A percentile compares a stretch with the other conserved stretches of the same genome.
phyloP scores from a whole-genome alignment of 805 yeast species.

The Candida patagonica region DNA sequence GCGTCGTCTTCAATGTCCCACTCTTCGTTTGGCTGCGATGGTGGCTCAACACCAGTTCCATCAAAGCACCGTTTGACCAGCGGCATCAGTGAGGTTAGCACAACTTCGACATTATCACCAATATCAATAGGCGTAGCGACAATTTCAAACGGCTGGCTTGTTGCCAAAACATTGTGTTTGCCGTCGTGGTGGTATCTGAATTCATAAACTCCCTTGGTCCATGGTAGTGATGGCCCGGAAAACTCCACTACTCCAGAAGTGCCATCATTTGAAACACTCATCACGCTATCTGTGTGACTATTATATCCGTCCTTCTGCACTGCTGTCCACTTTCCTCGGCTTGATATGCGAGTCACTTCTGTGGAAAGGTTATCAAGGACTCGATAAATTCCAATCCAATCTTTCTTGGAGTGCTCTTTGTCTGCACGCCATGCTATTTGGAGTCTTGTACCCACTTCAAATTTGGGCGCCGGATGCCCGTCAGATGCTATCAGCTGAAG shows the following conservation, averaged over 20 bases:
- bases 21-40: conserved; percentile 15
- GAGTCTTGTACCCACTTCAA: conserved; percentile 41
- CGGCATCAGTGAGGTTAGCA: conserved; percentile 26
- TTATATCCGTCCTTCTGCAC: conserved; percentile 29
- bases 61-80: conserved; percentile 17
- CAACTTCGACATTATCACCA: conserved; percentile 21
- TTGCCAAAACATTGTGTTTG: conserved; percentile 59
- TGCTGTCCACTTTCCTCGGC: conserved; percentile 59
- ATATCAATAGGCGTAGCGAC: conserved; percentile 11
- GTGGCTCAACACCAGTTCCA: conserved; percentile 15
- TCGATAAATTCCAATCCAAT: conserved; percentile 73
- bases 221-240: conserved; percentile 38
- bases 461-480: conserved; percentile 7
- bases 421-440: conserved; percentile 48
- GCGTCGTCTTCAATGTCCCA: conserved; percentile 20
- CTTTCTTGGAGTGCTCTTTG: conserved; percentile 37
- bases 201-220: conserved; percentile 67
- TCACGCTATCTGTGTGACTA: conserved; percentile 18
- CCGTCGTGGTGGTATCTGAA: conserved; percentile 60
- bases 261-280: conserved; percentile 6
- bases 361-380: conserved; percentile 52
- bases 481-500: conserved; percentile 11
- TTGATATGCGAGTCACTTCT: conserved; percentile 48
- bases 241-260: conserved; percentile 43
- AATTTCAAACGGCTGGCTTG: conserved; percentile 60